Evolutionary conservation across 345 rosid genomes (phyloP).

Genomic region (Pistacia vera): DNA sequence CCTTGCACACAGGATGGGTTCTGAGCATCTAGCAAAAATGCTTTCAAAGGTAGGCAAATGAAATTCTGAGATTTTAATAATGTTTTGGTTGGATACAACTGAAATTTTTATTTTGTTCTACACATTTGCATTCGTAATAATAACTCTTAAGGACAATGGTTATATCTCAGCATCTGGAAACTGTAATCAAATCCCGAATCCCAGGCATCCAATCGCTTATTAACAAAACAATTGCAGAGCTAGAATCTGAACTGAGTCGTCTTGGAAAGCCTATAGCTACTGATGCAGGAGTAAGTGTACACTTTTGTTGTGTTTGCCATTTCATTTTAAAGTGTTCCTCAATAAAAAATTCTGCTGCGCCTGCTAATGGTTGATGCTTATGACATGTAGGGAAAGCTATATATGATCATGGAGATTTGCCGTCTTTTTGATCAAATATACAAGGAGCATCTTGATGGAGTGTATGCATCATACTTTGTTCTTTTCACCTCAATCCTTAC

Average conservation of each 20-base stretch:
- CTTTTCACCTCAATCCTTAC: neutral
- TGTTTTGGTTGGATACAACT: neutral
- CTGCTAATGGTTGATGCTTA: conserved; percentile 24
- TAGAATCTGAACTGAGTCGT: conserved; percentile 88
- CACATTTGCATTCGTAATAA: neutral
- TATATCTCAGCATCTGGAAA: conserved; percentile 87
- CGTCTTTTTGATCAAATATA: conserved; percentile 92
- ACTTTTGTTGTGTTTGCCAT: neutral
- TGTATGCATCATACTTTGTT: conserved; percentile 47
- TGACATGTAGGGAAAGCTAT: conserved; percentile 85
- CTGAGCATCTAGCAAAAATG: conserved; percentile 95
- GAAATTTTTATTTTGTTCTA: neutral
- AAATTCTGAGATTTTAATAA: neutral
- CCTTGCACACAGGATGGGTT: conserved; percentile 96
- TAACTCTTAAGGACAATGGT: conserved; percentile 20
- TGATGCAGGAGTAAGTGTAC: conserved; percentile 87
- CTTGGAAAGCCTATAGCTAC: conserved; percentile 99
- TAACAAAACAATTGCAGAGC: conserved; percentile 79
- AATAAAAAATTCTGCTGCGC: conserved; percentile 5
- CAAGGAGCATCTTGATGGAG: conserved; percentile 97
- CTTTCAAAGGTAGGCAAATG: conserved; percentile 72
- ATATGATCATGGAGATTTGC: conserved; percentile 97
- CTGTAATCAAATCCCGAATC: conserved; percentile 92
- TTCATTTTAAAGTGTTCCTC: neutral
- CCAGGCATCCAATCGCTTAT: conserved; percentile 97